A percentile compares a stretch with the other conserved stretches of the same genome.
phyloP scores from a whole-genome alignment of 441 rosid species.

The Euphorbia schlechtendalii region DNA sequence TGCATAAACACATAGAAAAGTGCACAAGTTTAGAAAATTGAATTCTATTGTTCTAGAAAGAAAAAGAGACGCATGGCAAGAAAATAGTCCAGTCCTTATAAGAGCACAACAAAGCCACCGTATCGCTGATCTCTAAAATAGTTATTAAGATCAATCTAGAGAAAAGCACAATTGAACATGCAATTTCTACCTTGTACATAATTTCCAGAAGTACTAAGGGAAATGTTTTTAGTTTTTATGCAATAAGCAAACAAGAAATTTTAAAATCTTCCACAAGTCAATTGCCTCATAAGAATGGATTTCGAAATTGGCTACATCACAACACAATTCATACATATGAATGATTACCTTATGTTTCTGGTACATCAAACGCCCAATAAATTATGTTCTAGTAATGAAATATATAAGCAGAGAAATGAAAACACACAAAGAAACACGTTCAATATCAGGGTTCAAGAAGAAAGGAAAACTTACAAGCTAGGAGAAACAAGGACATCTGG shows the following conservation, averaged over 20 bases:
- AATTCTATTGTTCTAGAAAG: background rate
- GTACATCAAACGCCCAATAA: background rate
- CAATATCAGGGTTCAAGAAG: no score
- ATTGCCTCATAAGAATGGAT: no score
- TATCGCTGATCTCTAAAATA: background rate
- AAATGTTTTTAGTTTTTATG: background rate
- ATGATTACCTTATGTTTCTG: background rate
- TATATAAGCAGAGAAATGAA: background rate
- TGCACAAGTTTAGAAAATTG: background rate
- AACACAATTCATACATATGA: background rate
- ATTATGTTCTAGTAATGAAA: background rate
- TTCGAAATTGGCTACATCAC: no score
- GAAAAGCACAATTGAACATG: background rate
- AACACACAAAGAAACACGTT: background rate
- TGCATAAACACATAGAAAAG: background rate
- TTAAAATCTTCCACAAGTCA: no score
- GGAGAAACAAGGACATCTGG: constrained; percentile 75
- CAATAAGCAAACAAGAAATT: background rate
- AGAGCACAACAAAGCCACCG: background rate
- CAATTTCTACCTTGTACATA: background rate
- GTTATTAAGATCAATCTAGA: background rate
- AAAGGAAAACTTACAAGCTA: constrained; percentile 53
- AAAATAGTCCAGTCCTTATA: background rate
- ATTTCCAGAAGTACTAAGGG: background rate
- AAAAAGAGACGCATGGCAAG: background rate